Evolutionary conservation across 805 yeast species (phyloP).

Genomic region (Saturnispora mendoncae): DNA sequence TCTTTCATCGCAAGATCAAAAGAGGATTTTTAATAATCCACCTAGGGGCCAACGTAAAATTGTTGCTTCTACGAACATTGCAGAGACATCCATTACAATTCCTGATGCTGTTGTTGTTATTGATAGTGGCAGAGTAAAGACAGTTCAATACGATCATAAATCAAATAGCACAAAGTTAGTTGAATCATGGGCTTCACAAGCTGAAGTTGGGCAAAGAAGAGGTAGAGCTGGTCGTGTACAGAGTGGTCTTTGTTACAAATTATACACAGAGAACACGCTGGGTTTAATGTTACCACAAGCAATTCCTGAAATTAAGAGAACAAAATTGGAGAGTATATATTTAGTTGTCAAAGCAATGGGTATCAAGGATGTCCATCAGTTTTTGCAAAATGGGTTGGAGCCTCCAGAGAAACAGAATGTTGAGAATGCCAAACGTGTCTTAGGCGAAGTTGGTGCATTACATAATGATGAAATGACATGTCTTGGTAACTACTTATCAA

Average conservation of each 20-base stretch:
- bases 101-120: slow-evolving; percentile 91
- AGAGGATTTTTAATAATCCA: slow-evolving; percentile 55
- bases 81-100: slow-evolving; percentile 94
- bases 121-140: slow-evolving; percentile 81
- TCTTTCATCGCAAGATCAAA: slow-evolving; percentile 72
- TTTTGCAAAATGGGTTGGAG: slow-evolving; percentile 69
- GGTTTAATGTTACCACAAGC: slow-evolving; percentile 60
- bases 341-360: slow-evolving; percentile 87
- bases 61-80: slow-evolving; percentile 86
- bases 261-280: slow-evolving; percentile 60
- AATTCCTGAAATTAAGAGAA: slow-evolving; percentile 80
- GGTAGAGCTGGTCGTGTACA: slow-evolving; percentile 98
- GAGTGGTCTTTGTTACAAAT: slow-evolving; percentile 70
- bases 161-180: slow-evolving; percentile 61
- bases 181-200: slow-evolving; percentile 83
- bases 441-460: slow-evolving; percentile 70
- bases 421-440: slow-evolving; percentile 39
- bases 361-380: slow-evolving; percentile 56
- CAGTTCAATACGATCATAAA: slow-evolving; percentile 58
- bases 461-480: slow-evolving; percentile 48
- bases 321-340: slow-evolving; percentile 75
- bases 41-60: slow-evolving; percentile 56
- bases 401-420: slow-evolving; percentile 56
- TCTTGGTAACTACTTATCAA: slow-evolving; percentile 69
- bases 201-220: slow-evolving; percentile 83